Conservation (phyloP, 768 basidiomycete genomes). For the Leucogyrophana mollusca region DNA sequence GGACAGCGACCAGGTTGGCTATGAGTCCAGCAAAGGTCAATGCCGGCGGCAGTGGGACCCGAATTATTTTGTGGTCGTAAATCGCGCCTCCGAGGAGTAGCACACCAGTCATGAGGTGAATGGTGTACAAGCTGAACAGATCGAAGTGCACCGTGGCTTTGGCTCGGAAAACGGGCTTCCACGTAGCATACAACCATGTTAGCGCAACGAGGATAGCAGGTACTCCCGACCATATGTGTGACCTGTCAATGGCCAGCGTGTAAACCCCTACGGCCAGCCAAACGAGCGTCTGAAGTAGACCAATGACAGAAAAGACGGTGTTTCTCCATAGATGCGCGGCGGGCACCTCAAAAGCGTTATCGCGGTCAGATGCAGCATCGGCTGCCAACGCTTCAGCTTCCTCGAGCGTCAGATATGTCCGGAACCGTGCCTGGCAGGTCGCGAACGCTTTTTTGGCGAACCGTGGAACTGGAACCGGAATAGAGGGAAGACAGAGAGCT, state of each 20-base stretch:
- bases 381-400: constrained; percentile 54
- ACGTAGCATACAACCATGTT: constrained; percentile 20
- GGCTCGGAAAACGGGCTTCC: constrained; percentile 12
- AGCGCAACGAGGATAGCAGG: constrained; percentile 13
- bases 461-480: constrained; percentile 27
- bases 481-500: constrained; percentile 36
- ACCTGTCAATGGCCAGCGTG: constrained; percentile 1
- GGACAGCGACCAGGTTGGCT: constrained; percentile 2
- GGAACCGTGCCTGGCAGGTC: constrained; percentile 28
- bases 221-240: constrained; percentile 2
- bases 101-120: constrained; percentile 43
- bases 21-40: neutral
- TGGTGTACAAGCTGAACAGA: constrained; percentile 57
- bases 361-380: neutral
- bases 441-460: constrained; percentile 14
- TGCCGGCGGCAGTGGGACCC: neutral
- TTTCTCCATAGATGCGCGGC: constrained; percentile 8
- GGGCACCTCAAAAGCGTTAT: neutral
- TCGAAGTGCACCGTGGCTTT: constrained; percentile 58
- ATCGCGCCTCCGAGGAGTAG: constrained; percentile 53
- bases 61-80: constrained; percentile 37
- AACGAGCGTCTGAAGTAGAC: constrained; percentile 13
- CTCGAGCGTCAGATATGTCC: constrained; percentile 44
- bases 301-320: constrained; percentile 10
- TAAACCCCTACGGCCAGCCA: constrained; percentile 16